Evolutionary conservation across 495 filamentous ascomycete genomes (phyloP).

Genomic region (Beverwykella pulmonaria): DNA sequence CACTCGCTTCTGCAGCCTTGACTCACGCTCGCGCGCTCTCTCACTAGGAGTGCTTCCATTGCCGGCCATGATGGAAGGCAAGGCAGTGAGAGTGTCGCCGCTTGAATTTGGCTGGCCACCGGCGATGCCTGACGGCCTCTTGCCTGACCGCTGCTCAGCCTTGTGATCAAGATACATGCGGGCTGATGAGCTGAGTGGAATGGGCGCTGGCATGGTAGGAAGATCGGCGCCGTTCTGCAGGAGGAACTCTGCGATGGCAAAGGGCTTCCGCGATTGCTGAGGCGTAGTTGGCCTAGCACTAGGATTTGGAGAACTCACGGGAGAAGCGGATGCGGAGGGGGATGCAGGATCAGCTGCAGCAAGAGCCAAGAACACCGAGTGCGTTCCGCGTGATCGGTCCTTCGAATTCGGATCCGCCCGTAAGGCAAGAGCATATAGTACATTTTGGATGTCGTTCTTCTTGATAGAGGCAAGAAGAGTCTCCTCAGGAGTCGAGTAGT

Average conservation of each 20-base stretch:
- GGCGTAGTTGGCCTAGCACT: conserved; percentile 35
- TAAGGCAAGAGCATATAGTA: conserved; percentile 87
- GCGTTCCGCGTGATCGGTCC: conserved; percentile 85
- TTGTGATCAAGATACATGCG: conserved; percentile 85
- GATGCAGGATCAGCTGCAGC: conserved; percentile 90
- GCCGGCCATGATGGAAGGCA: conserved; percentile 40
- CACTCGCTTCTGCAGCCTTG: conserved; percentile 38
- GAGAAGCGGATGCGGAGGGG: conserved; percentile 55
- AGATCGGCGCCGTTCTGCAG: conserved; percentile 94
- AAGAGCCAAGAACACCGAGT: conserved; percentile 86
- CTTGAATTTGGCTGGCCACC: conserved; percentile 8
- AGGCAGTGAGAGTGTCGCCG: conserved; percentile 39
- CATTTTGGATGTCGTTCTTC: conserved; percentile 87
- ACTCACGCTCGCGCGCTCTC: conserved; percentile 39
- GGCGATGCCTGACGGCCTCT: conserved; percentile 10
- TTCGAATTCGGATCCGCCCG: conserved; percentile 82
- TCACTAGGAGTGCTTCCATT: conserved; percentile 39
- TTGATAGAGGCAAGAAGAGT: conserved; percentile 92
- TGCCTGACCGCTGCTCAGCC: conserved; percentile 48
- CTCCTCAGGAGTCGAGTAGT: conserved; percentile 81
- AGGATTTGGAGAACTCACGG: conserved; percentile 47
- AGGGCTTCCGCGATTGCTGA: conserved; percentile 56
- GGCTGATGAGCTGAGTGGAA: conserved; percentile 75
- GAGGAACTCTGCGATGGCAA: conserved; percentile 88
- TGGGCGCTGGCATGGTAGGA: conserved; percentile 68